Conservation (phyloP, 495 filamentous ascomycete genomes). For the Penicillium macrosclerotiorum region DNA sequence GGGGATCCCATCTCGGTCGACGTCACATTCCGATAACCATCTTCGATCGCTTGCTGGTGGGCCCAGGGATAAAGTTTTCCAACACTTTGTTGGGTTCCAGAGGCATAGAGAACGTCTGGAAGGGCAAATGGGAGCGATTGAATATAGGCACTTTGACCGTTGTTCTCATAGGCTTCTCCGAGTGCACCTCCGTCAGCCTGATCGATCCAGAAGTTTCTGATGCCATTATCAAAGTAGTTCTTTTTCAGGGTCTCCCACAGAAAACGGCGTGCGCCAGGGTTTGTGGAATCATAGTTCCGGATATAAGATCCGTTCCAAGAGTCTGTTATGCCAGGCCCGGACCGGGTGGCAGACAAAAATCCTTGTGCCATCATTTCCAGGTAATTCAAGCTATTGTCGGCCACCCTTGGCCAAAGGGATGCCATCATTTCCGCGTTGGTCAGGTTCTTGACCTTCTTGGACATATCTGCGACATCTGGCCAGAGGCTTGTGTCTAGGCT, state of each 20-base stretch:
- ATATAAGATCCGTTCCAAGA: slow-evolving; percentile 33
- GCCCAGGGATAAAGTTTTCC: slow-evolving; percentile 33
- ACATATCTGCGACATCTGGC: slow-evolving; percentile 24
- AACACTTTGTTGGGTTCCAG: slow-evolving; percentile 24
- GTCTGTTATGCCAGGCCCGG: slow-evolving; percentile 28
- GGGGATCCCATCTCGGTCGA: slow-evolving; percentile 13
- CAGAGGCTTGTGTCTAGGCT: slow-evolving; percentile 26
- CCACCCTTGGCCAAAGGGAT: slow-evolving; percentile 32
- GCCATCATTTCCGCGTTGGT: slow-evolving; percentile 34
- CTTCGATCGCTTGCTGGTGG: slow-evolving; percentile 30
- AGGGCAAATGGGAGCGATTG: slow-evolving; percentile 26
- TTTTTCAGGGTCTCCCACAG: slow-evolving; percentile 23
- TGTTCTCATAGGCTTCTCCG: slow-evolving; percentile 32
- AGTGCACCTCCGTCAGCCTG: slow-evolving; percentile 31
- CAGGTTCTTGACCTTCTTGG: slow-evolving; percentile 23
- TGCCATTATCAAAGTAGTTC: slow-evolving; percentile 30
- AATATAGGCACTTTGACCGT: slow-evolving; percentile 28
- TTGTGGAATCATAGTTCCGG: slow-evolving; percentile 32
- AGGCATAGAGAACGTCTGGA: slow-evolving; percentile 26
- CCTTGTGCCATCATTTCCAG: slow-evolving; percentile 27
- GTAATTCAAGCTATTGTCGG: slow-evolving; percentile 29
- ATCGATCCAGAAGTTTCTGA: slow-evolving; percentile 34
- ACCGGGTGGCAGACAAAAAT: slow-evolving; percentile 24
- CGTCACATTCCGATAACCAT: slow-evolving; percentile 27
- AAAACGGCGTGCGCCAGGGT: slow-evolving; percentile 19